phyloP scores from a whole-genome alignment of 2,329 filamentous ascomycete genomes.

The Pezicula rhizophila region DNA sequence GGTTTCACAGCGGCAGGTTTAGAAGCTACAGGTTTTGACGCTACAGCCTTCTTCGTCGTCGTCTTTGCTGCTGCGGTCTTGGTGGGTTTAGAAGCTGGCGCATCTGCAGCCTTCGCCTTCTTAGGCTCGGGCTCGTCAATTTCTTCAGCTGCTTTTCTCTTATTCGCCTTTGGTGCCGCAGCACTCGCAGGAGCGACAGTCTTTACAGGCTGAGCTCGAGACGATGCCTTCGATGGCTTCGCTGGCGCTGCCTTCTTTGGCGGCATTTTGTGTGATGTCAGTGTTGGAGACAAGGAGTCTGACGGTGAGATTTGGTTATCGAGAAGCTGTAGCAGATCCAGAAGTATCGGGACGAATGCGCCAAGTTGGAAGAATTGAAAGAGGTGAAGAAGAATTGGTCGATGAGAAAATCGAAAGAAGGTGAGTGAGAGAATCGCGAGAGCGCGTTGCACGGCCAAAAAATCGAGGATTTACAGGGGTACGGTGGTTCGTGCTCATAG shows the following conservation, averaged over 20 bases:
- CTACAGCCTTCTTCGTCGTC: constrained; percentile 7
- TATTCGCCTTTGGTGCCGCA: constrained; percentile 11
- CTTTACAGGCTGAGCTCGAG: constrained; percentile 24
- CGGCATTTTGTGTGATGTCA: not conserved
- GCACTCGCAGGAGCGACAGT: constrained; percentile 12
- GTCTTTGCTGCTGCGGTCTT: constrained; percentile 22
- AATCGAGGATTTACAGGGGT: not conserved
- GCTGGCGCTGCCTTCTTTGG: constrained; percentile 18
- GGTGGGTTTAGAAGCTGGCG: constrained; percentile 13
- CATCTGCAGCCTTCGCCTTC: constrained; percentile 12
- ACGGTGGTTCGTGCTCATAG: too few relatives aligned
- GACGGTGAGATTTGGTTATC: not conserved
- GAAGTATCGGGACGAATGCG: not conserved
- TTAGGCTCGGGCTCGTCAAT: constrained; percentile 15
- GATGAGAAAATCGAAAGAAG: not conserved
- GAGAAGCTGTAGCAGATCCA: not conserved
- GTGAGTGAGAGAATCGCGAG: not conserved
- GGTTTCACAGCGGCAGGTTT: constrained; percentile 14
- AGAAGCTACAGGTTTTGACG: constrained; percentile 14
- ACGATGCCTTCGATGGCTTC: constrained; percentile 20
- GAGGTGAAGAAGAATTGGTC: not conserved
- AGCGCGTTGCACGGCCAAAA: not conserved
- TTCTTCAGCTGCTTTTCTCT: constrained; percentile 14
- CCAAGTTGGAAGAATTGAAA: not conserved
- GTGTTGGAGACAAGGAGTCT: not conserved